Percentiles rank a stretch among this genome's conserved stretches.
Conservation (phyloP, 495 filamentous ascomycete species). For the Acidiella bohemica region DNA sequence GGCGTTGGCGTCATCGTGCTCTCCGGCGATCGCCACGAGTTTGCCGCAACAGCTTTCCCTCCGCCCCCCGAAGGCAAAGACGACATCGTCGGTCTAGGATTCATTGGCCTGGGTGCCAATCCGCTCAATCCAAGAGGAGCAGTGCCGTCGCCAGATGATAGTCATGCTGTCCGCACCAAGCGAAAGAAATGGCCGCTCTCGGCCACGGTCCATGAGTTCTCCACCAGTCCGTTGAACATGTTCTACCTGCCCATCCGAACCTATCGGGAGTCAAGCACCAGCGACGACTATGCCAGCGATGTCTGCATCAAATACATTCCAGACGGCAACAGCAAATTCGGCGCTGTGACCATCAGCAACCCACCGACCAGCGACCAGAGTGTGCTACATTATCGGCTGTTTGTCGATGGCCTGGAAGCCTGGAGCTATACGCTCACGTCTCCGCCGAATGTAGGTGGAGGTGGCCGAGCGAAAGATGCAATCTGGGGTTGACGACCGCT, state of each 20-base stretch:
- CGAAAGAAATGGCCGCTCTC: constrained; percentile 38
- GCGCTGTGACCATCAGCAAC: constrained; percentile 68
- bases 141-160: constrained; percentile 1
- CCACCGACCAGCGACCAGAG: constrained; percentile 28
- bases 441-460: constrained; percentile 22
- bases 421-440: constrained; percentile 45
- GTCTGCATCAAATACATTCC: constrained; percentile 52
- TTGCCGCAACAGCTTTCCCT: constrained; percentile 79
- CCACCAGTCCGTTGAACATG: constrained; percentile 68
- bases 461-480: constrained; percentile 25
- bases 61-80: constrained; percentile 38
- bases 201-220: constrained; percentile 71
- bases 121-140: constrained; percentile 9
- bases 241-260: constrained; percentile 82
- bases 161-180: constrained; percentile 22
- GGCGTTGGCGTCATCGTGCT: constrained; percentile 70
- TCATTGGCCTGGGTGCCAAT: constrained; percentile 9
- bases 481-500: constrained; percentile 32
- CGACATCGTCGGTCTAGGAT: constrained; percentile 15
- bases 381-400: constrained; percentile 67
- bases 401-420: constrained; percentile 60
- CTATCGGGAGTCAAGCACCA: constrained; percentile 36
- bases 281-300: constrained; percentile 15
- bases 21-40: constrained; percentile 87
- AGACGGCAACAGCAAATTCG: constrained; percentile 81